Evolutionary conservation across 2,329 filamentous ascomycete species (phyloP).

Genomic region (Fusarium verrucosum): DNA sequence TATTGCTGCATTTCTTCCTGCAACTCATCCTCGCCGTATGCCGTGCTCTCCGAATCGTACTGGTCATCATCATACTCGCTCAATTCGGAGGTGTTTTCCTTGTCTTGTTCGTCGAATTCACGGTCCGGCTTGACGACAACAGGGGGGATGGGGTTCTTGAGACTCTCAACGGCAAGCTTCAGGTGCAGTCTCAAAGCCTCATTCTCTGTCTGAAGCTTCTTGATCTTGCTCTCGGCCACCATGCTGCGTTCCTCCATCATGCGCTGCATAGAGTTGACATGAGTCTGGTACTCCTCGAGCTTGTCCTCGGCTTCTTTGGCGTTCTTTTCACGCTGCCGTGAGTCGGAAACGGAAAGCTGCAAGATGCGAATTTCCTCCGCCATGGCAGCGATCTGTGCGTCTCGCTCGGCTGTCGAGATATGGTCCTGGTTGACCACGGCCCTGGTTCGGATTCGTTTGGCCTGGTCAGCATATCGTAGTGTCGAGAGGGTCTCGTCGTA

Average conservation of each 20-base stretch:
- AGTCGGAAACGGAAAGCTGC: slow-evolving; percentile 78
- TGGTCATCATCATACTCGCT: slow-evolving; percentile 68
- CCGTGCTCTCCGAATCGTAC: slow-evolving; percentile 58
- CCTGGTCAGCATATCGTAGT: slow-evolving; percentile 95
- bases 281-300: slow-evolving; percentile 92
- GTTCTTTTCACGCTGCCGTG: slow-evolving; percentile 75
- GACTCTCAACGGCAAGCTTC: slow-evolving; percentile 82
- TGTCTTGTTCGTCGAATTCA: slow-evolving; percentile 48
- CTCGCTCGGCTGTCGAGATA: slow-evolving; percentile 89
- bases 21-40: slow-evolving; percentile 67
- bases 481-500: slow-evolving; percentile 98
- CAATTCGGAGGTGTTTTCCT: slow-evolving; percentile 58
- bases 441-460: slow-evolving; percentile 94
- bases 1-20: slow-evolving; percentile 88
- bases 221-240: slow-evolving; percentile 93
- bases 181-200: slow-evolving; percentile 89
- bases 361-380: slow-evolving; percentile 89
- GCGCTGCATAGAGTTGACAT: slow-evolving; percentile 88
- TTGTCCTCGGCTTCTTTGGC: slow-evolving; percentile 81
- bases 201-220: slow-evolving; percentile 87
- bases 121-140: slow-evolving; percentile 53
- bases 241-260: slow-evolving; percentile 95
- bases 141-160: slow-evolving; percentile 89
- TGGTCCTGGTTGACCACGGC: slow-evolving; percentile 96
- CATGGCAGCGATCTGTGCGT: slow-evolving; percentile 94